Conservation (phyloP, 2,329 filamentous ascomycete species). For the Fusarium tricinctum region DNA sequence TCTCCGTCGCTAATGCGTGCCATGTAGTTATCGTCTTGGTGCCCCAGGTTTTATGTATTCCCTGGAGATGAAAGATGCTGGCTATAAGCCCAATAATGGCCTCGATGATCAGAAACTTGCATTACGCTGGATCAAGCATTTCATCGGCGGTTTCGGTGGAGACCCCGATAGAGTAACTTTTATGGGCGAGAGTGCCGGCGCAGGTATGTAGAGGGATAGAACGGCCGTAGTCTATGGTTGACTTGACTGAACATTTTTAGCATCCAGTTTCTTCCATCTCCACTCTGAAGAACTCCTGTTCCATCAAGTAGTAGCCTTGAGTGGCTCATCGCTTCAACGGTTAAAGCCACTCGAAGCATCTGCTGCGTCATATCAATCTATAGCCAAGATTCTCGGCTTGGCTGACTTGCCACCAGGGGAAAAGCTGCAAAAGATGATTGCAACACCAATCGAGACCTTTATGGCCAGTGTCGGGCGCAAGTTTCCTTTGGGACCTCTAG, state of each 20-base stretch:
- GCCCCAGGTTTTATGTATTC: conserved; percentile 2
- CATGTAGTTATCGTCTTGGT: conserved; percentile 8
- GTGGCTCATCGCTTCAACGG: too few species aligned
- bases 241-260: neutral
- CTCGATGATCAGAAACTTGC: conserved; percentile 5
- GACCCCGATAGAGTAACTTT: neutral
- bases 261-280: neutral
- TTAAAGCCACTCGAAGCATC: too few species aligned
- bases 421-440: too few species aligned
- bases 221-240: fast-evolving
- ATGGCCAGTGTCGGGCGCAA: too few species aligned
- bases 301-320: too few species aligned
- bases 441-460: too few species aligned
- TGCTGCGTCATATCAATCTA: too few species aligned
- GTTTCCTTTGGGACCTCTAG: too few species aligned
- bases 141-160: neutral
- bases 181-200: conserved; percentile 4
- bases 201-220: conserved; percentile 1
- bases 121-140: neutral
- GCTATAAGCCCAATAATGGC: neutral
- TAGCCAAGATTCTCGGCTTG: too few species aligned
- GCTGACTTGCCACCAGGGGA: too few species aligned
- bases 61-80: neutral
- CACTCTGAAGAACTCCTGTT: too few species aligned
- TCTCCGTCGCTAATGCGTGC: fast-evolving